These are phyloP conservation scores for Hirsutella thompsonii DNA, from an alignment of 2,329 filamentous ascomycete species.

Conservation along the genomic window DNA sequence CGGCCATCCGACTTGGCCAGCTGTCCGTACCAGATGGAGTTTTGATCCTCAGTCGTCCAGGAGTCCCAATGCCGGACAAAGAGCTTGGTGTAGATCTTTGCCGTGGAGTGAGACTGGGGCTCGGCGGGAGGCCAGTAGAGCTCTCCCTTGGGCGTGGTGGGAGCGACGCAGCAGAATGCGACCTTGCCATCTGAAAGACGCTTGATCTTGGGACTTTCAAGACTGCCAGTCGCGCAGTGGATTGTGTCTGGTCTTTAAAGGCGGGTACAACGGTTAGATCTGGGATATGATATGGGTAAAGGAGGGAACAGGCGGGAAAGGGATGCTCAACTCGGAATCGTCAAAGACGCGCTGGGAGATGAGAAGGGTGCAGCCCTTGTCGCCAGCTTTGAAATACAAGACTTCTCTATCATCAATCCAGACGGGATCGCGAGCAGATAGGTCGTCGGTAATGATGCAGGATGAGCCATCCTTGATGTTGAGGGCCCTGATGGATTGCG, in stretches of 20 bases:
- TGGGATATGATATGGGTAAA: background rate
- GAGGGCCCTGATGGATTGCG: constrained; percentile 55
- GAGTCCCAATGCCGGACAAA: constrained; percentile 77
- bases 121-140: constrained; percentile 54
- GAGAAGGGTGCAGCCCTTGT: constrained; percentile 34
- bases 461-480: constrained; percentile 56
- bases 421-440: constrained; percentile 53
- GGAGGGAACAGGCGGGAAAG: background rate
- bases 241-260: constrained; percentile 29
- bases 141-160: constrained; percentile 54
- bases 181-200: constrained; percentile 34
- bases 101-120: constrained; percentile 47
- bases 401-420: constrained; percentile 63
- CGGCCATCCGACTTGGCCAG: constrained; percentile 31
- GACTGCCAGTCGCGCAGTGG: constrained; percentile 32
- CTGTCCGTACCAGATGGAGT: constrained; percentile 60
- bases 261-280: background rate
- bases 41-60: constrained; percentile 57
- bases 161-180: constrained; percentile 46
- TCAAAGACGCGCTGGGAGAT: constrained; percentile 23
- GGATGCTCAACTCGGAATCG: constrained; percentile 23
- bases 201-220: constrained; percentile 48
- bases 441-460: constrained; percentile 50
- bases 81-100: constrained; percentile 58
- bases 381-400: constrained; percentile 36